Evolutionary conservation across 2,329 filamentous ascomycete genomes (phyloP).

Genomic region (Talaromyces sp.): DNA sequence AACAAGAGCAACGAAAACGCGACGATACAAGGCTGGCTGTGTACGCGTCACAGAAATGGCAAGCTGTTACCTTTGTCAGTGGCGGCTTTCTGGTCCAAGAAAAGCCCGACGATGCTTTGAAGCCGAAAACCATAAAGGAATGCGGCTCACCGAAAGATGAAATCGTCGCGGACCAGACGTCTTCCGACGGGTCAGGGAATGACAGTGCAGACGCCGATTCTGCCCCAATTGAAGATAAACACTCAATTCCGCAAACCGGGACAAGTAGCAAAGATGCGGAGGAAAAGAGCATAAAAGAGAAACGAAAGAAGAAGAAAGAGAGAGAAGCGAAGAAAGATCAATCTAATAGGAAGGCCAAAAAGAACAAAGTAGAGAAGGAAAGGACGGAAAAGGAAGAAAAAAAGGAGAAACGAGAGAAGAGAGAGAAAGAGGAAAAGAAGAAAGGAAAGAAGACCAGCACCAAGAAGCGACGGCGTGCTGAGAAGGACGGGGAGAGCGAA

Average conservation of each 20-base stretch:
- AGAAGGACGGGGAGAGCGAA: constrained; percentile 28
- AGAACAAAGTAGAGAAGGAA: constrained; percentile 5
- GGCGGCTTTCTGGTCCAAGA: constrained; percentile 71
- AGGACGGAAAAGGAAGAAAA: constrained; percentile 8
- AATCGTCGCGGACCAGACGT: neutral
- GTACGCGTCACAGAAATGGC: constrained; percentile 73
- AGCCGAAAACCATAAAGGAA: constrained; percentile 38
- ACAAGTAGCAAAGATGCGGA: neutral
- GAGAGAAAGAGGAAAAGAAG: constrained; percentile 3
- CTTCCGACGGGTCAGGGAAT: neutral
- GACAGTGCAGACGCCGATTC: neutral
- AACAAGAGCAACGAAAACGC: constrained; percentile 65
- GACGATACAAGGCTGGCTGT: constrained; percentile 68
- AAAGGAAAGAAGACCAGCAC: constrained; percentile 17
- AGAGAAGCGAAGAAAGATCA: constrained; percentile 28
- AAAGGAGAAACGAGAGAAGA: constrained; percentile 21
- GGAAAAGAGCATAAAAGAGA: constrained; percentile 26
- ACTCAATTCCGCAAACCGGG: neutral
- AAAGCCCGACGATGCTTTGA: constrained; percentile 42
- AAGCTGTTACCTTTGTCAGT: constrained; percentile 77
- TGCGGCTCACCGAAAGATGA: constrained; percentile 21
- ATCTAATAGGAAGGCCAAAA: constrained; percentile 17
- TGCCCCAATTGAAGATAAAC: neutral
- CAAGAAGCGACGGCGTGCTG: constrained; percentile 33
- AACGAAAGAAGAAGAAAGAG: constrained; percentile 35